These are phyloP conservation scores for Exophiala alcalophila DNA, from an alignment of 2,329 filamentous ascomycete species.

Conservation along the genomic window DNA sequence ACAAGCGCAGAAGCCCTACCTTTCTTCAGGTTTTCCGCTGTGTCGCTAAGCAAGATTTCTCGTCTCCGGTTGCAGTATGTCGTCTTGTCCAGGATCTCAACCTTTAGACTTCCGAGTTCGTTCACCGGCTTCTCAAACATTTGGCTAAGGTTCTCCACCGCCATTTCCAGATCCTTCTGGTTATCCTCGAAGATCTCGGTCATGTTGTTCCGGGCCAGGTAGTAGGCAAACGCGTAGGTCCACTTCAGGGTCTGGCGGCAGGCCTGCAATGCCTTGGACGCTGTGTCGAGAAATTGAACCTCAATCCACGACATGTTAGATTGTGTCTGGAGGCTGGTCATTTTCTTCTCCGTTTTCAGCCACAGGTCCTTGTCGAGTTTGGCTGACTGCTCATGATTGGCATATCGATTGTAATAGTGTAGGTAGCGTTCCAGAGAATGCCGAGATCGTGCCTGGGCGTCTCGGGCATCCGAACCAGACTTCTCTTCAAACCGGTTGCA, in stretches of 20 bases:
- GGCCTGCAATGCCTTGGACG: conserved; percentile 88
- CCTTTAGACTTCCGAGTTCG: conserved; percentile 81
- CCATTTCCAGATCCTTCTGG: conserved; percentile 96
- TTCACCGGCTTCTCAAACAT: conserved; percentile 98
- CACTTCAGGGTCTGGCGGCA: conserved; percentile 99
- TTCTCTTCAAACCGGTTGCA: conserved; percentile 98
- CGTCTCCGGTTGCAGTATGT: conserved; percentile 92
- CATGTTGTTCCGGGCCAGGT: conserved; percentile 90
- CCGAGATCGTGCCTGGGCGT: conserved; percentile 86
- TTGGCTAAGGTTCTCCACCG: conserved; percentile 92
- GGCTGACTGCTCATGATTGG: conserved; percentile 97
- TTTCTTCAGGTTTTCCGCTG: conserved; percentile 84
- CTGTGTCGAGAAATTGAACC: conserved; percentile 92
- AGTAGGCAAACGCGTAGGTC: conserved; percentile 99
- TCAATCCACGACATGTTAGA: conserved; percentile 99
- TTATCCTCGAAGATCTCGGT: conserved; percentile 99
- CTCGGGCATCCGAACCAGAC: conserved; percentile 82
- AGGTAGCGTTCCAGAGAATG: conserved; percentile 93
- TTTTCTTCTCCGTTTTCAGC: conserved; percentile 96
- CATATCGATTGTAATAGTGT: conserved; percentile 98
- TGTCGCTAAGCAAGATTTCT: conserved; percentile 85
- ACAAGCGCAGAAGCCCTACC: conserved; percentile 58
- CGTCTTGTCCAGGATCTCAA: conserved; percentile 98
- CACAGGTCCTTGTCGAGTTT: conserved; percentile 96
- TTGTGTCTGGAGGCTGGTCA: conserved; percentile 89